Evolutionary conservation across 495 filamentous ascomycete species (phyloP).

Genomic region (Trichoderma orchidacearum): DNA sequence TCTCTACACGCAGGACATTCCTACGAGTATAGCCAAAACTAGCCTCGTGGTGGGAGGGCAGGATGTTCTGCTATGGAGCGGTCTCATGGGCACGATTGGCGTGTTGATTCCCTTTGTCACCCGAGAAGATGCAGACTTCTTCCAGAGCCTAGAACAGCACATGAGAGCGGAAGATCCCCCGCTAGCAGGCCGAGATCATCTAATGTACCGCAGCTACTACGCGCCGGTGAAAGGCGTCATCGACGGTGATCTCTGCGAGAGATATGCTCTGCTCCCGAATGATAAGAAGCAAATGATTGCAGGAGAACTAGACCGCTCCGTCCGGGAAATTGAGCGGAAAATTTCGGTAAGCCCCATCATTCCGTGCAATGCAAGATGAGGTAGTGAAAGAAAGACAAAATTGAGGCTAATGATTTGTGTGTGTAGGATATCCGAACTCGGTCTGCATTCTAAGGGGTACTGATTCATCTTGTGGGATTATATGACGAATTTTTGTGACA

Average conservation of each 20-base stretch:
- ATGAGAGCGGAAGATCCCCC: constrained; percentile 74
- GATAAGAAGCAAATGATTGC: constrained; percentile 94
- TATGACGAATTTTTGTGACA: background rate
- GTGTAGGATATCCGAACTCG: constrained; percentile 74
- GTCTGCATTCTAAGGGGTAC: constrained; percentile 54
- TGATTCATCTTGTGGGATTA: background rate
- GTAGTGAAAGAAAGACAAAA: background rate
- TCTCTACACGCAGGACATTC: constrained; percentile 84
- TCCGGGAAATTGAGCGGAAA: constrained; percentile 87
- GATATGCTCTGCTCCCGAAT: constrained; percentile 64
- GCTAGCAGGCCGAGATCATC: constrained; percentile 80
- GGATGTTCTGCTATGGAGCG: constrained; percentile 85
- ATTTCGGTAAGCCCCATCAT: constrained; percentile 53
- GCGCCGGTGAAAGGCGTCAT: constrained; percentile 94
- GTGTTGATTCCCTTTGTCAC: constrained; percentile 80
- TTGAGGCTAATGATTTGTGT: constrained; percentile 10
- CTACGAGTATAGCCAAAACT: constrained; percentile 79
- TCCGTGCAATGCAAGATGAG: background rate
- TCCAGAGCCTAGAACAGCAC: constrained; percentile 82
- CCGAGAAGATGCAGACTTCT: constrained; percentile 92
- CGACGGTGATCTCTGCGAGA: constrained; percentile 95
- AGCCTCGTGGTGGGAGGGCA: constrained; percentile 83
- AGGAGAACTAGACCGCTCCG: constrained; percentile 76
- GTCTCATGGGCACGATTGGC: constrained; percentile 85
- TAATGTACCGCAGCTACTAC: constrained; percentile 92